Percentiles rank a stretch among this genome's conserved stretches.
Conservation (phyloP, 495 filamentous ascomycete genomes). For the Cairneyella variabilis region DNA sequence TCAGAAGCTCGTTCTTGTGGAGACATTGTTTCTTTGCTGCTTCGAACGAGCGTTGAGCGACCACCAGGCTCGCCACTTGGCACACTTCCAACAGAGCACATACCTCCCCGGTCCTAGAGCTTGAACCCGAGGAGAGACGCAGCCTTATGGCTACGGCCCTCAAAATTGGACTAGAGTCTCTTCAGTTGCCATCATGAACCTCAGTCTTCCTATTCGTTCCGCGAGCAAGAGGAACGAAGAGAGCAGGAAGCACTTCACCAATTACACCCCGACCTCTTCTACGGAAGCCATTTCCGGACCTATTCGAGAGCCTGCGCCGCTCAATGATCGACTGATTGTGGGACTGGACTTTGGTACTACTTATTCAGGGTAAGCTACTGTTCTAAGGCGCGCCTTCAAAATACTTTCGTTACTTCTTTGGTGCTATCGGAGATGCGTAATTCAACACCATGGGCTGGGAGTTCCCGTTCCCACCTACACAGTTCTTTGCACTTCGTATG, state of each 20-base stretch:
- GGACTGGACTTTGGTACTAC: slow-evolving; percentile 70
- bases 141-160: slow-evolving; percentile 13
- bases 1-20: no score
- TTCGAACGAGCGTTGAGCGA: no score
- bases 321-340: slow-evolving; percentile 56
- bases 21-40: no score
- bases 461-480: no score
- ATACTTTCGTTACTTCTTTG: no score
- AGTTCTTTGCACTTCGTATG: no score
- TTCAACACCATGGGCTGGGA: no score
- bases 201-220: slow-evolving; percentile 44
- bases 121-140: no score
- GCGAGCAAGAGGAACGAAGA: slow-evolving; percentile 46
- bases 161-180: background rate
- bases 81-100: no score
- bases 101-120: no score
- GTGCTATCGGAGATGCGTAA: no score
- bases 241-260: slow-evolving; percentile 47
- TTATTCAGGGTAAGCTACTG: slow-evolving; percentile 55
- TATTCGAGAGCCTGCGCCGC: slow-evolving; percentile 40
- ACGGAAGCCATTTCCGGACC: slow-evolving; percentile 53
- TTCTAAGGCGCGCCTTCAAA: background rate
- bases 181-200: slow-evolving; percentile 31
- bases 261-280: slow-evolving; percentile 43
- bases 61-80: no score